Conservation (phyloP, 306 rosid species). For the Corylus avellana region DNA sequence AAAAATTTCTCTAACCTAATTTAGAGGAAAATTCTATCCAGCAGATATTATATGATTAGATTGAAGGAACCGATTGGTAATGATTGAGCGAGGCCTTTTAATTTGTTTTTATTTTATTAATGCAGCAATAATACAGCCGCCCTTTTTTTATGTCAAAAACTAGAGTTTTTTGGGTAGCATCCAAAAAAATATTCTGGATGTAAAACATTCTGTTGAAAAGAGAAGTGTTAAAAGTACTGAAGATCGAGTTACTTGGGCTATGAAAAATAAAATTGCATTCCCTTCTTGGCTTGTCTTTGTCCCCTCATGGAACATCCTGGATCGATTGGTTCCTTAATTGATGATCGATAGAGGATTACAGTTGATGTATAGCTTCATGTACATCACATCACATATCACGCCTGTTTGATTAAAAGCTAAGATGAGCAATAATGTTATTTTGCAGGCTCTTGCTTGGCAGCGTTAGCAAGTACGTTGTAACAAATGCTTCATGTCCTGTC, state of each 20-base stretch:
- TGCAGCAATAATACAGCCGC: no score
- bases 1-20: no score
- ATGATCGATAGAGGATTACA: neutral
- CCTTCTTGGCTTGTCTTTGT: no score
- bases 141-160: no score
- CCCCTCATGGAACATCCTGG: neutral
- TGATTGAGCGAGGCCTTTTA: neutral
- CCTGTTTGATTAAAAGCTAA: neutral
- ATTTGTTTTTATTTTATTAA: no score
- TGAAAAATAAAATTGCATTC: no score
- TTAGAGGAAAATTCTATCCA: no score
- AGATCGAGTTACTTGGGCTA: no score
- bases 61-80: neutral
- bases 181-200: no score
- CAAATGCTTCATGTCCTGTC: conserved; percentile 73
- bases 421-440: neutral
- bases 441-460: conserved; percentile 74
- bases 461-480: conserved; percentile 65
- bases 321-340: neutral
- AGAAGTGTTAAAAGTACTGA: no score
- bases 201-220: no score
- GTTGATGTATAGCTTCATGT: neutral
- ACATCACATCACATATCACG: neutral
- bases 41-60: neutral
- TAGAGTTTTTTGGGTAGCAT: no score